These are phyloP conservation scores for Trypanosomatidae sp. DNA, from an alignment of 208 protist species.

Conservation along the genomic window DNA sequence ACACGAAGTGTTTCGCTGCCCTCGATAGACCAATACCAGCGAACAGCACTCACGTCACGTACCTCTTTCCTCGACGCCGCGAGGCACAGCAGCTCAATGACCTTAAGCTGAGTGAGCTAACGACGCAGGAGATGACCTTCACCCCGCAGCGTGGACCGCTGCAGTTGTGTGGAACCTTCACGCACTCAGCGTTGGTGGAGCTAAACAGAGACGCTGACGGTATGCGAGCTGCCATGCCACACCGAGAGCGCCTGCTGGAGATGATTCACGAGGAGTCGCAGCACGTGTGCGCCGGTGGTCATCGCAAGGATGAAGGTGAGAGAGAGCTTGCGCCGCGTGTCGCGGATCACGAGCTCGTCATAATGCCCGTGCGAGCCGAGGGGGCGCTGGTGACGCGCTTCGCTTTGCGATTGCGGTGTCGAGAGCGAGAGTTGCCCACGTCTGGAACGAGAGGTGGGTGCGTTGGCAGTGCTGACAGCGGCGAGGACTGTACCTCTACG, in stretches of 20 bases:
- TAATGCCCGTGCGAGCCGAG: constrained; percentile 54
- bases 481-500: background rate
- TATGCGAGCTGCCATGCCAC: constrained; percentile 17
- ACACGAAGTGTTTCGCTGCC: constrained; percentile 30
- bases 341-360: constrained; percentile 61
- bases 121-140: constrained; percentile 63
- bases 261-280: constrained; percentile 30
- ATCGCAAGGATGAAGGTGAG: background rate
- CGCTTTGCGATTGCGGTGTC: constrained; percentile 52
- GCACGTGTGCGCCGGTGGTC: background rate
- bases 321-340: background rate
- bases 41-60: constrained; percentile 58
- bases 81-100: constrained; percentile 83
- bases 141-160: constrained; percentile 75
- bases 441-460: background rate
- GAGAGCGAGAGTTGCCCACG: constrained; percentile 12
- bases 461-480: background rate
- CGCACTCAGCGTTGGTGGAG: constrained; percentile 50
- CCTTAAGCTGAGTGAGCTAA: constrained; percentile 61
- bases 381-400: constrained; percentile 20
- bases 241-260: constrained; percentile 35
- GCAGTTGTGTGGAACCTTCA: constrained; percentile 72
- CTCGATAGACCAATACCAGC: constrained; percentile 64
- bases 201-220: constrained; percentile 18
- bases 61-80: constrained; percentile 76